These are phyloP conservation scores for Alternaria rosae DNA, from an alignment of 2,329 filamentous ascomycete genomes.

Conservation along the genomic window DNA sequence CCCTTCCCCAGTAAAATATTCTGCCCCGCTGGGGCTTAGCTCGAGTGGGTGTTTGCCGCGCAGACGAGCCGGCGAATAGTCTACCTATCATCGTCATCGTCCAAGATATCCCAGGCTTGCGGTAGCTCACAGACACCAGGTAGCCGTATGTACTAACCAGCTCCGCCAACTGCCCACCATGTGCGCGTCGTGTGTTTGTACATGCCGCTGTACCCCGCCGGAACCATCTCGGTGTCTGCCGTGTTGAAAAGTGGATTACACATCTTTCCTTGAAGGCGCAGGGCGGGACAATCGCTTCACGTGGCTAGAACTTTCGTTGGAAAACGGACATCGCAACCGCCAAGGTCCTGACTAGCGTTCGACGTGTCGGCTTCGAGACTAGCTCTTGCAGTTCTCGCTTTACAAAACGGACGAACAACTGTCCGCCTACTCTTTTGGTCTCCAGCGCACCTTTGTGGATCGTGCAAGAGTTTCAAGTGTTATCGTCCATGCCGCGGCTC, in stretches of 20 bases:
- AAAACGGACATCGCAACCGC: background rate
- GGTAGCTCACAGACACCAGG: background rate
- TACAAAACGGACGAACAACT: constrained; percentile 1
- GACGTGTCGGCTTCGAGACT: constrained; percentile 1
- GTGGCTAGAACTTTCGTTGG: background rate
- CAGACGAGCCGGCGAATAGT: background rate
- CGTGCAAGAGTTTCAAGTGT: background rate
- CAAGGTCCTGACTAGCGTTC: constrained; percentile 9
- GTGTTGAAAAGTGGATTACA: background rate
- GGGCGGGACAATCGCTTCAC: background rate
- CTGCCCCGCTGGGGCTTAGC: background rate
- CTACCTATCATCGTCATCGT: background rate
- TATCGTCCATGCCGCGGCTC: background rate
- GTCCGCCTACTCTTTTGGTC: background rate
- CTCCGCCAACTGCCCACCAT: background rate
- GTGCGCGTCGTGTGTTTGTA: background rate
- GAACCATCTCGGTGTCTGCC: background rate
- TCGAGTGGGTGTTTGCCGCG: background rate
- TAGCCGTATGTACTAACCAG: background rate
- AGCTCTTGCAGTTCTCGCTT: background rate
- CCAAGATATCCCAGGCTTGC: background rate
- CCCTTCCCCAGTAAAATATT: background rate
- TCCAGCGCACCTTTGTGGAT: background rate
- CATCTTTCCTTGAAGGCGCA: background rate
- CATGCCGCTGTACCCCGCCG: background rate